Base-by-base conservation (phyloP, 768 basidiomycete species). In the Hygrocybe punicea region DNA sequence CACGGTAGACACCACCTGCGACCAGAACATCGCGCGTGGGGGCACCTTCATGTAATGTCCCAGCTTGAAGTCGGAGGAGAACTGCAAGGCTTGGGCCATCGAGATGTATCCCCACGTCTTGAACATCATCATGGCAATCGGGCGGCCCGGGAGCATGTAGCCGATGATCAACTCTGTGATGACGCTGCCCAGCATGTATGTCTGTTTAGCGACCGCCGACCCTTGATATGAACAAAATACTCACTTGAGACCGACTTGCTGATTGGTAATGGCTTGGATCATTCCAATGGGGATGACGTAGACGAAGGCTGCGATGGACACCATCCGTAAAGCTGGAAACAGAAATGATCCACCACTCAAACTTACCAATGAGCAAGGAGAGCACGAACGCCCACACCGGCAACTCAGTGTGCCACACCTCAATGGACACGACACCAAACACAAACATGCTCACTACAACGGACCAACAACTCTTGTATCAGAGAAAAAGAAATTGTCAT, bases 51-150 rank as follows among this genome's bases (percentile, higher is more conserved):
- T 86, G 66, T 85, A 84, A 63, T 88, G 88, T 9, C 85, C 88
- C 48, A 89, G 84, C 70, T 93, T 92, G 67, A 91, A 84, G 72
- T 91, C 87, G 8, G 81, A 76, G 1, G 85, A 81, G 73, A 91
- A 92, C 42, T 73, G 73, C 40, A 91, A 67, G 1, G 89, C 87
- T 70, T 70, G 66, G 17, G 64, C 46, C 73, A 76, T 74, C 21
- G 52, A 47, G 33, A 53, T 53, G 46, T 58, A 58, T 7, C 51
- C 51, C 51, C 57, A 89, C 0, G 86, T 87, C 81, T 89, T 91
- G 80, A 91, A 91, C 76, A 91, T 75, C 89, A 92, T 90, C 79
- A 84, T 89, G 0, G 91, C 89, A 55, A 91, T 68, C 5, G 90
- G 88, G 14, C 81, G 81, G 2, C 91, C 90, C 11, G 90, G 91